phyloP scores from a whole-genome alignment of 148 eudicot genomes.

The Silene uniflora region DNA sequence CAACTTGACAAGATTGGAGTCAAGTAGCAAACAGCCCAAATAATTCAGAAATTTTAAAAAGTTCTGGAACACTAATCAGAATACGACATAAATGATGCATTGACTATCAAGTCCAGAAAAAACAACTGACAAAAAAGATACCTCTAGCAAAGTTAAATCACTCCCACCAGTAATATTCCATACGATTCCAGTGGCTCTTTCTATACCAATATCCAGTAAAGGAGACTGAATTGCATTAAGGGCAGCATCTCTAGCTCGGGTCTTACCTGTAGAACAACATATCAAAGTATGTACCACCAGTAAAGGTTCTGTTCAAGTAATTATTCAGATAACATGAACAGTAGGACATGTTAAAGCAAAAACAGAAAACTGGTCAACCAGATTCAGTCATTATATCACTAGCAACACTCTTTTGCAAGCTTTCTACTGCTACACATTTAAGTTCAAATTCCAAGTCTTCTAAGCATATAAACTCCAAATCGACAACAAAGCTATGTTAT shows the following conservation, averaged over 20 bases:
- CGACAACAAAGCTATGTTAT: background rate
- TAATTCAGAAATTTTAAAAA: background rate
- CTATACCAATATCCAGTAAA: conserved; percentile 89
- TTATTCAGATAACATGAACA: background rate
- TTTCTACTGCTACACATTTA: background rate
- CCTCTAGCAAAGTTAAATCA: conserved; percentile 94
- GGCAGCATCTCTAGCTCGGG: conserved; percentile 99
- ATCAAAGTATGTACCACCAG: background rate
- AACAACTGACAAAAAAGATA: conserved; percentile 27
- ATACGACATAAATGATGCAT: background rate
- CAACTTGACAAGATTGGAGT: background rate
- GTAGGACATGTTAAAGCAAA: background rate
- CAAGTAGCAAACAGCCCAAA: background rate
- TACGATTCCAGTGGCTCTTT: conserved; percentile 98
- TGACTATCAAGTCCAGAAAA: background rate
- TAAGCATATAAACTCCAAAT: background rate
- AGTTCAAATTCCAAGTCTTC: background rate
- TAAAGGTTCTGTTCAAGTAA: background rate
- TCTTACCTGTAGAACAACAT: conserved; percentile 52
- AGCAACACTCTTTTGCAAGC: too few species aligned
- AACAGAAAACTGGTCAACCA: background rate
- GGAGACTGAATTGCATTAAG: conserved; percentile 98
- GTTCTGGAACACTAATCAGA: background rate
- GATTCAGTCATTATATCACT: background rate
- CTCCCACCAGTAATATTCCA: conserved; percentile 99